A percentile compares a stretch with the other conserved stretches of the same genome.
These are phyloP conservation scores for Rhodotorula toruloides DNA, from an alignment of 768 basidiomycete species.

Conservation along the genomic window DNA sequence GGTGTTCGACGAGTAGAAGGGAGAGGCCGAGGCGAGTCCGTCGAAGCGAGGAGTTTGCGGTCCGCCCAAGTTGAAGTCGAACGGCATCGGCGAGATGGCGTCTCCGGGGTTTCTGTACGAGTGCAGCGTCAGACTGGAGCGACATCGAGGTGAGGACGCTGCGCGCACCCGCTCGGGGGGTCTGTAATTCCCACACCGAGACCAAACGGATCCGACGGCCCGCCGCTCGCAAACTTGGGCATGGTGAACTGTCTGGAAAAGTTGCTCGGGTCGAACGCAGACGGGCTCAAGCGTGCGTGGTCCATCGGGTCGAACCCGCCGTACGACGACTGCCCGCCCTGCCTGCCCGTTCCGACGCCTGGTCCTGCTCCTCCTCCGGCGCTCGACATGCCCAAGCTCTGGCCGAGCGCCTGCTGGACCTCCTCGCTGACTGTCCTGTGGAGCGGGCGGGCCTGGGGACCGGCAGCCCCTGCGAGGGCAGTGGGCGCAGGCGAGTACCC, in stretches of 20 bases:
- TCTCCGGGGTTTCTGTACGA: background rate
- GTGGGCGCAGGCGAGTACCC: conserved; percentile 10
- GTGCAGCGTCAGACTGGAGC: background rate
- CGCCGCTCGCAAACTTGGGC: conserved; percentile 28
- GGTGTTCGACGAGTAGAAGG: conserved; percentile 8
- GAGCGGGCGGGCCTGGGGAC: background rate
- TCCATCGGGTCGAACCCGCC: conserved; percentile 31
- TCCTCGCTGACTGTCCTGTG: conserved; percentile 29
- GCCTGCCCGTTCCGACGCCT: background rate
- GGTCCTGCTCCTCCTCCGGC: background rate
- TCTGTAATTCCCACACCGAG: conserved; percentile 25
- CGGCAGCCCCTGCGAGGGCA: background rate
- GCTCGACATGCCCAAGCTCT: background rate
- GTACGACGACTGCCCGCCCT: background rate
- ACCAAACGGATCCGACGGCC: conserved; percentile 15
- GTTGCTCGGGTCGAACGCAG: conserved; percentile 31
- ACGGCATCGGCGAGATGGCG: conserved; percentile 25
- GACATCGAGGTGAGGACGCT: background rate
- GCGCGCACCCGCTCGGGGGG: conserved; percentile 5
- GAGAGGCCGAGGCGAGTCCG: conserved; percentile 6
- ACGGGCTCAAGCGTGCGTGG: conserved; percentile 23
- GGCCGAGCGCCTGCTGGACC: conserved; percentile 12
- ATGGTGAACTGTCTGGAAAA: conserved; percentile 28
- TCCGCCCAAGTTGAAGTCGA: conserved; percentile 6
- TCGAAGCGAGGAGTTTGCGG: background rate